These are phyloP conservation scores for Aspergillus pseudonomiae DNA, from an alignment of 2,329 filamentous ascomycete species.

Conservation along the genomic window DNA sequence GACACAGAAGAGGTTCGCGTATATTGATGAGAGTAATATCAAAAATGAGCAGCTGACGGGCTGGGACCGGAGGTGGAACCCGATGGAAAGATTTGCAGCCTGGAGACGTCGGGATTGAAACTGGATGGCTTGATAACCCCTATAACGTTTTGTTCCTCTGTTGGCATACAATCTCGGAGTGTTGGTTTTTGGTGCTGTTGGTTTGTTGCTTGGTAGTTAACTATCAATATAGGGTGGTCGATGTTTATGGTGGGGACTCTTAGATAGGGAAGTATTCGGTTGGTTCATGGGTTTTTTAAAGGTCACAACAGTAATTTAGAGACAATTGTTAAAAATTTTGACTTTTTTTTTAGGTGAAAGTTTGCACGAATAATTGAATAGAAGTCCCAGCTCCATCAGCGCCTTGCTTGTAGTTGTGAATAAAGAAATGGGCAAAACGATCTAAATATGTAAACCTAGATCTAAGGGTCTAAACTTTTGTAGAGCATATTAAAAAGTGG, in stretches of 20 bases:
- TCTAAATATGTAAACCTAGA: slow-evolving; percentile 20
- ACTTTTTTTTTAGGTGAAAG: not conserved
- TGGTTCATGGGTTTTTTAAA: not conserved
- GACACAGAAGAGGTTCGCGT: slow-evolving; percentile 36
- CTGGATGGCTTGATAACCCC: not conserved
- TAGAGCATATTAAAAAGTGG: slow-evolving; percentile 15
- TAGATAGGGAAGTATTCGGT: not conserved
- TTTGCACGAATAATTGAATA: slow-evolving; percentile 9
- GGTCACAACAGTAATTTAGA: not conserved
- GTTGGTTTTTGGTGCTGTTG: not conserved
- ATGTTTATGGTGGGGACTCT: not conserved
- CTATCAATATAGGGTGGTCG: not conserved
- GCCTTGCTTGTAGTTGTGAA: slow-evolving; percentile 29
- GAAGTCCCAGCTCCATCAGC: slow-evolving; percentile 31
- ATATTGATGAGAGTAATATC: slow-evolving; percentile 22
- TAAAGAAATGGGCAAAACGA: slow-evolving; percentile 19
- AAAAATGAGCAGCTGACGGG: slow-evolving; percentile 29
- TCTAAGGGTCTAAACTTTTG: slow-evolving; percentile 19
- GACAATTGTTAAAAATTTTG: not conserved
- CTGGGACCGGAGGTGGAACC: slow-evolving; percentile 45
- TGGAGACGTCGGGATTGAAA: slow-evolving; percentile 31
- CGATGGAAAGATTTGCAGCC: slow-evolving; percentile 29
- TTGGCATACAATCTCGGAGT: not conserved
- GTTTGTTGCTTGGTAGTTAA: not conserved
- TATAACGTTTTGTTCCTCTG: not conserved